phyloP scores from a whole-genome alignment of 192 early-diverging fungal genomes.

The Linnemannia elongata region DNA sequence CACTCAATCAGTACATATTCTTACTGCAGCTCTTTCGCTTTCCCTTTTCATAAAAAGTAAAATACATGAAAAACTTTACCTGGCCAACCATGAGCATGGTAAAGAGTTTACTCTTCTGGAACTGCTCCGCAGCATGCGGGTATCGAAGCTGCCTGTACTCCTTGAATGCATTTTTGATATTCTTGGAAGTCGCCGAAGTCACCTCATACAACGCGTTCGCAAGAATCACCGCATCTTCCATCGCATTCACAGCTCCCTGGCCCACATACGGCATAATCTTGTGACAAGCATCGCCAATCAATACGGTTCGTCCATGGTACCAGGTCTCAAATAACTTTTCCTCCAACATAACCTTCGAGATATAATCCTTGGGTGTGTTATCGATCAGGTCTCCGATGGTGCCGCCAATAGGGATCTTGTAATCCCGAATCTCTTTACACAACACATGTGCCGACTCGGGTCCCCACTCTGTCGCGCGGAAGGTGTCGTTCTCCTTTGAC shows the following conservation, averaged over 20 bases:
- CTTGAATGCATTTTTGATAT: conserved; percentile 8
- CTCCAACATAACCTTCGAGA: conserved; percentile 11
- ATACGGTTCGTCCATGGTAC: conserved; percentile 14
- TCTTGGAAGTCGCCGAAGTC: background rate
- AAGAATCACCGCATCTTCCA: conserved; percentile 16
- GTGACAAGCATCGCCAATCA: conserved; percentile 13
- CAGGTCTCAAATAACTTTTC: conserved; percentile 25
- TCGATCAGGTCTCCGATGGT: conserved; percentile 13
- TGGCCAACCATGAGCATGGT: background rate
- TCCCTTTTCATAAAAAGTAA: no score
- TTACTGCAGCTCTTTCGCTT: no score
- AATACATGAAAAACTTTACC: background rate
- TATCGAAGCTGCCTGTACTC: conserved; percentile 11
- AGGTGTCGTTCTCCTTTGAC: background rate
- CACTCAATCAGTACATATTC: no score
- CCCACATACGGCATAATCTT: background rate
- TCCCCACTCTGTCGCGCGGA: conserved; percentile 16
- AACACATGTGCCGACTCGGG: background rate
- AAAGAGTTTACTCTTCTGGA: conserved; percentile 7
- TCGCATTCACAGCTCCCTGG: conserved; percentile 2
- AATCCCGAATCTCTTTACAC: background rate
- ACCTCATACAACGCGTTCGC: conserved; percentile 5
- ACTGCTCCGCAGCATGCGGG: conserved; percentile 8
- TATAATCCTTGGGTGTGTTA: background rate
- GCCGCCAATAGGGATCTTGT: background rate